A percentile compares a stretch with the other conserved stretches of the same genome.
phyloP scores from a whole-genome alignment of 257 asterid genomes.

The Solanum stenotomum region DNA sequence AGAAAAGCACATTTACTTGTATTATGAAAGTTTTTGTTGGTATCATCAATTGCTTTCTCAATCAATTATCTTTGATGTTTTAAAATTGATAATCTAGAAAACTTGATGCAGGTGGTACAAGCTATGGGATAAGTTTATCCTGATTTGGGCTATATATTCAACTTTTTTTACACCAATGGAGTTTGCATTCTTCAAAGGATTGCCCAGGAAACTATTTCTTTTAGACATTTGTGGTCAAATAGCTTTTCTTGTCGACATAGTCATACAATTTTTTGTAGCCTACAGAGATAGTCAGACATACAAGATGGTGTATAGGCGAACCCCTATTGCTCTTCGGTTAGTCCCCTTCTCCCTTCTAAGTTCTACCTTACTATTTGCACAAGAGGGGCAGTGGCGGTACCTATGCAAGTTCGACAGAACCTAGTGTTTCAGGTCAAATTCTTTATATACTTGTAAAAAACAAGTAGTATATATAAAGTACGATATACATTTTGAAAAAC shows the following conservation, averaged over 20 bases:
- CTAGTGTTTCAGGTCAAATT: background rate
- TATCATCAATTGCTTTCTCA: background rate
- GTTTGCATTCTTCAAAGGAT: slow-evolving; percentile 37
- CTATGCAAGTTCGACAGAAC: background rate
- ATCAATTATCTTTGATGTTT: background rate
- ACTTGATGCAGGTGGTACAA: slow-evolving; percentile 28
- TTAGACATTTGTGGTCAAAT: slow-evolving; percentile 31
- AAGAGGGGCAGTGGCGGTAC: background rate
- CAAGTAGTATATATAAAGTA: background rate
- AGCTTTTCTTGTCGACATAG: slow-evolving; percentile 29
- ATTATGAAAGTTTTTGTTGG: too few species aligned
- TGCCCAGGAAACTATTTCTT: slow-evolving; percentile 25
- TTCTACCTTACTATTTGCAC: background rate
- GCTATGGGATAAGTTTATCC: slow-evolving; percentile 34
- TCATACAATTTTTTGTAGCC: slow-evolving; percentile 30
- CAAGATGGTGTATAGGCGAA: slow-evolving; percentile 20
- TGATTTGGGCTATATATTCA: slow-evolving; percentile 36
- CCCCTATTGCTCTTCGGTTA: slow-evolving; percentile 31
- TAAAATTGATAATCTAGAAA: background rate
- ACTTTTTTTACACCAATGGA: slow-evolving; percentile 33
- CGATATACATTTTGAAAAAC: background rate
- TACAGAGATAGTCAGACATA: slow-evolving; percentile 36
- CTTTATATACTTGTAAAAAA: background rate
- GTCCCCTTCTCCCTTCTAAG: background rate
- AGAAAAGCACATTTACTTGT: background rate